phyloP scores from a whole-genome alignment of 352 stramenopile genomes.

The Phytophthora palmivora region DNA sequence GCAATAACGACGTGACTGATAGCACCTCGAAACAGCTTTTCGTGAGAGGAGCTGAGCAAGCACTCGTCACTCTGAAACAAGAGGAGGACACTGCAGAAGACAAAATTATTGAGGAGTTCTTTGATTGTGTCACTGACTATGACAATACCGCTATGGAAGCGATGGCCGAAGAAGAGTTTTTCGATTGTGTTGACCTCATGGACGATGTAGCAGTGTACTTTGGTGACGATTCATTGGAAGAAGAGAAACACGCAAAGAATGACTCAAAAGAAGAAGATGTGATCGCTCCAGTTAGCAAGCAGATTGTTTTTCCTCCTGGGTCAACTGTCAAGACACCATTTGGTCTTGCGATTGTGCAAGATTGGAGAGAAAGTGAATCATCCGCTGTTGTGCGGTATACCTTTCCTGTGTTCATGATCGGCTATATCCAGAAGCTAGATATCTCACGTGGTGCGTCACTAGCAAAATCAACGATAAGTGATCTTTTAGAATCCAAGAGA shows the following conservation, averaged over 20 bases:
- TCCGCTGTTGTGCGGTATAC: slow-evolving; percentile 57
- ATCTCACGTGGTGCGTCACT: slow-evolving; percentile 63
- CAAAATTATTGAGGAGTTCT: slow-evolving; percentile 84
- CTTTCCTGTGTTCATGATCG: slow-evolving; percentile 44
- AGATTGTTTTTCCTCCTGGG: slow-evolving; percentile 55
- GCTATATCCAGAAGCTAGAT: slow-evolving; percentile 72
- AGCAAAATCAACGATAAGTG: slow-evolving; percentile 47
- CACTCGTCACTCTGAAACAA: slow-evolving; percentile 42
- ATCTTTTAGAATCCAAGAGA: slow-evolving; percentile 63
- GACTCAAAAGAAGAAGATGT: slow-evolving; percentile 12
- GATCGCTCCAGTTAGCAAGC: slow-evolving; percentile 3
- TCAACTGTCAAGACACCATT: slow-evolving; percentile 72
- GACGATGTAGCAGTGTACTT: slow-evolving; percentile 64
- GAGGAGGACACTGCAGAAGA: slow-evolving; percentile 52
- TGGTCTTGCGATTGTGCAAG: slow-evolving; percentile 61
- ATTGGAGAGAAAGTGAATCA: slow-evolving; percentile 45
- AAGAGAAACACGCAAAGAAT: slow-evolving; percentile 27
- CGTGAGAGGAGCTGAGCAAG: slow-evolving; percentile 32
- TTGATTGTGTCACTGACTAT: slow-evolving; percentile 71
- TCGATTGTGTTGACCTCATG: slow-evolving; percentile 79
- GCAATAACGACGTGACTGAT: slow-evolving; percentile 6
- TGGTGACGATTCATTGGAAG: slow-evolving; percentile 17
- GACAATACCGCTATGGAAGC: slow-evolving; percentile 63
- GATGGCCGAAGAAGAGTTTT: slow-evolving; percentile 87
- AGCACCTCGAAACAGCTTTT: slow-evolving; percentile 19